Evolutionary conservation across 306 rosid species (phyloP).

Genomic region (Boehmeria nivea): DNA sequence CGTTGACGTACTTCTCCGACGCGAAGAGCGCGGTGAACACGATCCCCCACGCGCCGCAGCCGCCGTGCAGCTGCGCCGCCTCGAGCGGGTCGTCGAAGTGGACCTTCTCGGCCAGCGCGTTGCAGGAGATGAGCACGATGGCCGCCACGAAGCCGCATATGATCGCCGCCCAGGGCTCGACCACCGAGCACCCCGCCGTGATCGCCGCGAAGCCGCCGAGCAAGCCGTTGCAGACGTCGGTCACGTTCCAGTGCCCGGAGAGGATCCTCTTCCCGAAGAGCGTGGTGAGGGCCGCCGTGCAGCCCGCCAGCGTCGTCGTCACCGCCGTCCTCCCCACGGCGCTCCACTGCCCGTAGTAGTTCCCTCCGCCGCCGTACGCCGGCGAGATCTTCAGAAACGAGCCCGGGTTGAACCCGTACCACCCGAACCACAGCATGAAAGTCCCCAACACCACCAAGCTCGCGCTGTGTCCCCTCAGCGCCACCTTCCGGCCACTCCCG

Average conservation of each 20-base stretch:
- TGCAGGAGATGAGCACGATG: conserved; percentile 49
- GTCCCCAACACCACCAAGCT: conserved; percentile 68
- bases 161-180: conserved; percentile 91
- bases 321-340: conserved; percentile 90
- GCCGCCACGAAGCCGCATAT: conserved; percentile 77
- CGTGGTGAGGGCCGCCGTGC: conserved; percentile 79
- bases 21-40: conserved; percentile 84
- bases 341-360: conserved; percentile 77
- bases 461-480: conserved; percentile 70
- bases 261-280: conserved; percentile 69
- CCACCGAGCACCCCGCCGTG: conserved; percentile 79
- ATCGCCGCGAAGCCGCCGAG: conserved; percentile 91
- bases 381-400: conserved; percentile 53
- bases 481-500: conserved; percentile 39
- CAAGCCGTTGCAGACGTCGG: conserved; percentile 79
- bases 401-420: conserved; percentile 97
- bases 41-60: conserved; percentile 96
- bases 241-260: conserved; percentile 94
- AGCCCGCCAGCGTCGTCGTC: conserved; percentile 72
- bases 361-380: conserved; percentile 33
- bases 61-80: conserved; percentile 92
- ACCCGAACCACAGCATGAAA: conserved; percentile 90
- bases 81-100: conserved; percentile 71
- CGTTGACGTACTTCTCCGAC: conserved; percentile 47
- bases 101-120: conserved; percentile 53